These are phyloP conservation scores for Salix brachista DNA, from an alignment of 345 rosid genomes.

Conservation along the genomic window DNA sequence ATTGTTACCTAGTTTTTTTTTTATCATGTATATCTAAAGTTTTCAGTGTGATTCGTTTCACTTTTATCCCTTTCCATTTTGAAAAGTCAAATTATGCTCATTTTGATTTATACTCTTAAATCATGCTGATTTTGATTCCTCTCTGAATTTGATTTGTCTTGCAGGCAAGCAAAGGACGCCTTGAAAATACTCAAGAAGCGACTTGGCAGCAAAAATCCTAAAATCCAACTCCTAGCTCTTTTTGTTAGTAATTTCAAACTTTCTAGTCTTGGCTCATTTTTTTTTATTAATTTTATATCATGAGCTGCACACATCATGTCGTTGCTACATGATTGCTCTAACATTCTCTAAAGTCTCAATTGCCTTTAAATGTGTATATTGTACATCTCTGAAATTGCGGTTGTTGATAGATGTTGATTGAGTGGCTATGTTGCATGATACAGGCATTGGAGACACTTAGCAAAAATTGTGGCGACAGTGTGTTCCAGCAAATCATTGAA, in stretches of 20 bases:
- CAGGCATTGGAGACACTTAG: constrained; percentile 91
- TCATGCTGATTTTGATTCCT: neutral
- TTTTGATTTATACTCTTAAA: neutral
- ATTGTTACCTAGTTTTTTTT: neutral
- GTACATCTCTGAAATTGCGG: neutral
- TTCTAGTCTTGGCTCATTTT: constrained; percentile 1
- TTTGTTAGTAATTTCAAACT: constrained; percentile 51
- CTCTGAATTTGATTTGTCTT: constrained; percentile 19
- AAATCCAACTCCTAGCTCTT: constrained; percentile 81
- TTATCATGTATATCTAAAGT: neutral
- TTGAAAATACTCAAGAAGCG: constrained; percentile 88
- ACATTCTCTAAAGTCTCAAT: neutral
- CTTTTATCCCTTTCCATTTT: neutral
- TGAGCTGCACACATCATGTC: neutral
- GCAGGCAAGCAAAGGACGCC: constrained; percentile 89
- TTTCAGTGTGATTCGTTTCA: neutral
- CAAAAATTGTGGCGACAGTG: constrained; percentile 87
- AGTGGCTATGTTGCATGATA: constrained; percentile 4
- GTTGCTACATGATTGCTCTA: neutral
- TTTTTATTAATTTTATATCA: neutral
- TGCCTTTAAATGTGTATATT: neutral
- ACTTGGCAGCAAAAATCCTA: constrained; percentile 77
- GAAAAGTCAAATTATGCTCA: neutral
- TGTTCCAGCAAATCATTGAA: constrained; percentile 81
- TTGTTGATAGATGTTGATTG: neutral